These are phyloP conservation scores for Amoebophrya sp. DNA, from an alignment of 169 alveolate species.

Conservation along the genomic window DNA sequence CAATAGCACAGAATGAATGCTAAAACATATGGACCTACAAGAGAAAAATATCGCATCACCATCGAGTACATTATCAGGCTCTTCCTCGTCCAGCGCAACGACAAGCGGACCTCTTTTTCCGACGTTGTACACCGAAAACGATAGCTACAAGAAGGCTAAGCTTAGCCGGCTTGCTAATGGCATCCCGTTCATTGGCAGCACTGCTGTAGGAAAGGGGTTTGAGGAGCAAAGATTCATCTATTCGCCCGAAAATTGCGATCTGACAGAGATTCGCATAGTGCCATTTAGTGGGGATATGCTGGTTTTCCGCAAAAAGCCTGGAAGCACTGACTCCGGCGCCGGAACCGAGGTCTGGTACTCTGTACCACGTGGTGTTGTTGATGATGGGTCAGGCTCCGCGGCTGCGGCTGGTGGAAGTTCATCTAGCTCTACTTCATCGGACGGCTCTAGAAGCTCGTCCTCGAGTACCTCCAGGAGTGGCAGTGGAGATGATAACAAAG, in stretches of 20 bases:
- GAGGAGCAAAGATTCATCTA: constrained; percentile 17
- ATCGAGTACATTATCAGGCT: too few relatives aligned
- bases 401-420: neutral
- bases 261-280: neutral
- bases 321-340: neutral
- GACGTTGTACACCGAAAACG: neutral
- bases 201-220: neutral
- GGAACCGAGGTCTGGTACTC: neutral
- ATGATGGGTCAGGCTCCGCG: neutral
- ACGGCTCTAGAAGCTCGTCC: too few relatives aligned
- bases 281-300: neutral
- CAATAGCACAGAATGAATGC: too few relatives aligned
- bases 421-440: neutral
- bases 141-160: neutral
- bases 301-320: neutral
- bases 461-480: too few relatives aligned
- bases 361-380: neutral
- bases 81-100: neutral
- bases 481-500: too few relatives aligned
- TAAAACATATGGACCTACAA: too few relatives aligned
- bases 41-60: too few relatives aligned
- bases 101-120: neutral
- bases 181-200: constrained; percentile 1
- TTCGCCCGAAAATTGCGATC: neutral
- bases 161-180: neutral